Evolutionary conservation across 2,329 filamentous ascomycete species (phyloP), one percentile per base, ranked within the genome.

Genomic region (Xylaria sp.): DNA sequence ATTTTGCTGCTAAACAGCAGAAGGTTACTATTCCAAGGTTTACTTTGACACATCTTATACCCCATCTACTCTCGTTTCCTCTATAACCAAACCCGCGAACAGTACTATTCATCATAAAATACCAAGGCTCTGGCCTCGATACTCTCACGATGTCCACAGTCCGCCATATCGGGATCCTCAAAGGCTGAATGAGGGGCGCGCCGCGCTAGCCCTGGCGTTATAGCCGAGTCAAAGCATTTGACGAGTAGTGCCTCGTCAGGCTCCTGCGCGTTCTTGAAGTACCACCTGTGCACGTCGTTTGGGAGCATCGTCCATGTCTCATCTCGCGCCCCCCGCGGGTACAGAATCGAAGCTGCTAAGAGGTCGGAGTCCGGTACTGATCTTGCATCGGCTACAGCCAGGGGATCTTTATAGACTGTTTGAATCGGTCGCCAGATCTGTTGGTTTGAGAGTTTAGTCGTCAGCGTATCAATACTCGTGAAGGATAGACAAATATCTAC

Each of bases 181-280:
- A 89, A 88, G 0, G 86, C 84, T 33, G 81, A 82, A 72, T 89
- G 86, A 36, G 85, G 83, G 20, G 84, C 81, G 20, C 85, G 77
- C 2, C 85, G 81, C 6, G 85, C 83, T 13, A 72, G 49, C n/a
- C 83, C 84, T 69, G 81, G 80, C 36, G 80, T 80, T 39, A 75
- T 73, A 72, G 84, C 82, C 4, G 82, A 84, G 76, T 89, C 87
- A 73, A 84, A 88, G 69, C 85, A 87, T 73, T 88, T 89, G 74
- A 89, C 86, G 54, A 89, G 74, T 15, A 85, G 79, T 2, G 84
- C 82, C 73, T 89, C 81, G 36, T 82, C 80, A 0, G 85, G 84
- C 5, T 76, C 78, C 77, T 86, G 84, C 1, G 72, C 76, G 69
- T 81, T 80, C 65, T 85, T 80, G 75, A 82, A 88, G 71, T 83